Percentiles rank a stretch among this genome's conserved stretches.
phyloP scores from a whole-genome alignment of 2,329 filamentous ascomycete species.

The Pestalotiopsis fici region DNA sequence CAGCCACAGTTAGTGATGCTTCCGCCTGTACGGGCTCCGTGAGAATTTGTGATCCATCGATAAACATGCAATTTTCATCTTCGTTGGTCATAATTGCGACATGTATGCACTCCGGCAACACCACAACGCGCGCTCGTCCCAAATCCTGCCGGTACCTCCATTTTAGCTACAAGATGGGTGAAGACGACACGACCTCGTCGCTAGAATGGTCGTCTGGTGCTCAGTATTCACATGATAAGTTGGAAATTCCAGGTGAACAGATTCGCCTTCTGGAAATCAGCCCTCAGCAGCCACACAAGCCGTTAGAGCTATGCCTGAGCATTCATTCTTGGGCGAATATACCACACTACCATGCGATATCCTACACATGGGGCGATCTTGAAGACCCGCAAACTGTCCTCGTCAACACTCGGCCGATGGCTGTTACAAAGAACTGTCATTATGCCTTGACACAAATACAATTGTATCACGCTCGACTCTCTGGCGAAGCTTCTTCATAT shows the following conservation, averaged over 20 bases:
- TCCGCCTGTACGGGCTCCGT: too few relatives aligned
- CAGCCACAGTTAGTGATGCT: too few relatives aligned
- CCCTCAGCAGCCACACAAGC: background rate
- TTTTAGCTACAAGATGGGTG: background rate
- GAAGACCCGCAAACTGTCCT: background rate
- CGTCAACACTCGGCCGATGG: background rate
- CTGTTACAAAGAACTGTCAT: background rate
- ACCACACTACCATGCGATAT: background rate
- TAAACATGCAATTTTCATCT: too few relatives aligned
- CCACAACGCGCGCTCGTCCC: too few relatives aligned
- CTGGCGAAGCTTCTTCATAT: background rate
- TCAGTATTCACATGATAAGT: background rate
- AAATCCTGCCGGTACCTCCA: too few relatives aligned
- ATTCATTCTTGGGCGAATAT: background rate
- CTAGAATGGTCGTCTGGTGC: background rate
- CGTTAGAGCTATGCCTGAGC: background rate
- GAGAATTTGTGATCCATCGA: too few relatives aligned
- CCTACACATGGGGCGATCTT: background rate
- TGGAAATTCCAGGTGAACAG: background rate
- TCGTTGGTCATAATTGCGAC: too few relatives aligned
- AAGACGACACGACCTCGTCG: background rate
- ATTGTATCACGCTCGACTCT: background rate
- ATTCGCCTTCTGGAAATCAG: background rate
- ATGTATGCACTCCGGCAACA: too few relatives aligned
- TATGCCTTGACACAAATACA: background rate